These are phyloP conservation scores for Cocos nucifera DNA, from an alignment of 176 grass and related monocot genomes.

Conservation along the genomic window DNA sequence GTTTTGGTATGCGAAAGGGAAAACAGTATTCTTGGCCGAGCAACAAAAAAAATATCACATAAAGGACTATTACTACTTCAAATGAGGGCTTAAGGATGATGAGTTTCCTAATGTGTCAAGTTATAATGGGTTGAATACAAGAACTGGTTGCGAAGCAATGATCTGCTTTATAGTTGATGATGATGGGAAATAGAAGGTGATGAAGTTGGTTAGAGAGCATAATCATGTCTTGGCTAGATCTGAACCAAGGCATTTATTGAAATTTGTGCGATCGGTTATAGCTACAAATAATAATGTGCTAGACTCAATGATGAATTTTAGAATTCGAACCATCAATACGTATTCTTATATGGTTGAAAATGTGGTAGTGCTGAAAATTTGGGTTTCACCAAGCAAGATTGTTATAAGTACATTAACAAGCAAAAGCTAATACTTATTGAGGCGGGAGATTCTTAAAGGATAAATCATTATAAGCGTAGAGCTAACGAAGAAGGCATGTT, in stretches of 20 bases:
- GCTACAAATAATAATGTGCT: slow-evolving; percentile 42
- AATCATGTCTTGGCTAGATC: slow-evolving; percentile 59
- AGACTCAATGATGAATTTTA: not conserved
- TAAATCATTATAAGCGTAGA: slow-evolving; percentile 48
- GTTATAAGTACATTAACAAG: not conserved
- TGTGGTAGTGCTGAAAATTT: no score
- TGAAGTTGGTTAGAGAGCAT: slow-evolving; percentile 61
- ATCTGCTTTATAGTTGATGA: slow-evolving; percentile 39
- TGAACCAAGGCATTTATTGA: slow-evolving; percentile 59
- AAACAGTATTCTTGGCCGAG: slow-evolving; percentile 73
- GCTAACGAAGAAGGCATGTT: slow-evolving; percentile 57
- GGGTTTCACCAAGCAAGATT: no score
- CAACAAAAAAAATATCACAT: slow-evolving; percentile 61
- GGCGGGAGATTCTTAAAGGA: slow-evolving; percentile 37
- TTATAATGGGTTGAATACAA: slow-evolving; percentile 25
- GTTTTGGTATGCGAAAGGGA: not conserved
- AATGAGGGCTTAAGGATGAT: slow-evolving; percentile 64
- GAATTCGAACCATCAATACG: no score
- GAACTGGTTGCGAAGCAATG: not conserved
- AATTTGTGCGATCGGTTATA: slow-evolving; percentile 51
- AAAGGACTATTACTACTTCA: slow-evolving; percentile 85
- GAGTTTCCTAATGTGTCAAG: slow-evolving; percentile 49
- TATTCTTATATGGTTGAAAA: no score
- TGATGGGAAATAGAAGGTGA: slow-evolving; percentile 58
- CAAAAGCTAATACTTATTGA: slow-evolving; percentile 24